Percentiles rank a stretch among this genome's conserved stretches.
phyloP scores from a whole-genome alignment of 177 flowering plant genomes.

The Vitis hybrid region DNA sequence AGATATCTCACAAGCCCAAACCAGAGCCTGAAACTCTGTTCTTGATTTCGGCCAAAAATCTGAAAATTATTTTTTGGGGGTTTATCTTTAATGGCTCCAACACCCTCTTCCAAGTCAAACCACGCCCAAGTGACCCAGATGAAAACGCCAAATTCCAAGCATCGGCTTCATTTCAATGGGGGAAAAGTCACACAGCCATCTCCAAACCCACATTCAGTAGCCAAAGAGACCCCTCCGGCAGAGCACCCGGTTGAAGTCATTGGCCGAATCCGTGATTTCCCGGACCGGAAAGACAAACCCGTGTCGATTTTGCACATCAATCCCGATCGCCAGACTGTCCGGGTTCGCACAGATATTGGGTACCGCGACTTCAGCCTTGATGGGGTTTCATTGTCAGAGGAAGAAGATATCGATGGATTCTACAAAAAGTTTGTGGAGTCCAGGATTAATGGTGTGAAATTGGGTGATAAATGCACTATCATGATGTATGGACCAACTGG shows the following conservation, averaged over 20 bases:
- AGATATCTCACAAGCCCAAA: too few species aligned
- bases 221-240: slow-evolving; percentile 34
- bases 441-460: slow-evolving; percentile 74
- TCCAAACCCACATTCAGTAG: slow-evolving; percentile 34
- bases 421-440: slow-evolving; percentile 76
- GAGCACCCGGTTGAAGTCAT: slow-evolving; percentile 97
- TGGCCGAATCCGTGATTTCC: slow-evolving; percentile 74
- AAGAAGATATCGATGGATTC: slow-evolving; percentile 78
- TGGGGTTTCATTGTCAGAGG: slow-evolving; percentile 84
- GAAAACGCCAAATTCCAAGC: slow-evolving; percentile 60
- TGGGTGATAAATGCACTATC: slow-evolving; percentile 84
- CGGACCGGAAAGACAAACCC: slow-evolving; percentile 57
- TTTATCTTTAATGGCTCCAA: slow-evolving; percentile 55
- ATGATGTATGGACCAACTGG: slow-evolving; percentile 99
- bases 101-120: slow-evolving; percentile 37
- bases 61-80: slow-evolving; percentile 7
- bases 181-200: slow-evolving; percentile 36
- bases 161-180: slow-evolving; percentile 43
- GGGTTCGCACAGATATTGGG: slow-evolving; percentile 79
- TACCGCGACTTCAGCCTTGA: slow-evolving; percentile 87
- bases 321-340: slow-evolving; percentile 39
- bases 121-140: slow-evolving; percentile 20
- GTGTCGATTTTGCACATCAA: slow-evolving; percentile 49
- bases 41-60: not conserved
- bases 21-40: not conserved